Conservation (phyloP, 306 rosid species). For the Dalbergia cochinchinensis region DNA sequence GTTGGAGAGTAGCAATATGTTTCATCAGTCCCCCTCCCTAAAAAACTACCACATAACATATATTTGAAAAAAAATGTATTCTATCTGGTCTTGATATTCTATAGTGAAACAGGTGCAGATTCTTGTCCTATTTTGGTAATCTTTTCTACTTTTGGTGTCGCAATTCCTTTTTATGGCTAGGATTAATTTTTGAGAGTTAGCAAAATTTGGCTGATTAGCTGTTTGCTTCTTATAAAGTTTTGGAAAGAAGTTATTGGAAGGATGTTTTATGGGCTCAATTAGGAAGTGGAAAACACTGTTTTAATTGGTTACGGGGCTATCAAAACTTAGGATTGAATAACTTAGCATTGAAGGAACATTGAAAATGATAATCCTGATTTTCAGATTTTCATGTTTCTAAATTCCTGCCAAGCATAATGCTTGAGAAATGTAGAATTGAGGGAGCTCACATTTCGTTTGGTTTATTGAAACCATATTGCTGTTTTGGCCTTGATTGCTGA, state of each 20-base stretch:
- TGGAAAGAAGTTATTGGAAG: background rate
- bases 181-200: background rate
- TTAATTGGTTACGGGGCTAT: background rate
- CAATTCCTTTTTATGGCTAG: background rate
- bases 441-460: slow-evolving; percentile 5
- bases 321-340: background rate
- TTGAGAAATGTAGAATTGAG: background rate
- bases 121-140: background rate
- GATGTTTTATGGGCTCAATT: background rate
- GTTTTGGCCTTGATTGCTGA: slow-evolving; percentile 26
- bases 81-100: background rate
- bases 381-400: background rate
- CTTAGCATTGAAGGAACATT: background rate
- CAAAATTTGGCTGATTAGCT: background rate
- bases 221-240: background rate
- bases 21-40: background rate
- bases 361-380: background rate
- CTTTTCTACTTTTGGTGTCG: background rate
- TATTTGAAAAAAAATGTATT: no score
- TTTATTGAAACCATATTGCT: background rate
- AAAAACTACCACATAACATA: background rate
- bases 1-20: background rate
- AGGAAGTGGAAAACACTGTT: background rate
- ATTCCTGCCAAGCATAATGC: background rate
- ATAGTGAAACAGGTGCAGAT: background rate